phyloP scores from a whole-genome alignment of 2,329 filamentous ascomycete species.

The Botryotinia narcissicola region DNA sequence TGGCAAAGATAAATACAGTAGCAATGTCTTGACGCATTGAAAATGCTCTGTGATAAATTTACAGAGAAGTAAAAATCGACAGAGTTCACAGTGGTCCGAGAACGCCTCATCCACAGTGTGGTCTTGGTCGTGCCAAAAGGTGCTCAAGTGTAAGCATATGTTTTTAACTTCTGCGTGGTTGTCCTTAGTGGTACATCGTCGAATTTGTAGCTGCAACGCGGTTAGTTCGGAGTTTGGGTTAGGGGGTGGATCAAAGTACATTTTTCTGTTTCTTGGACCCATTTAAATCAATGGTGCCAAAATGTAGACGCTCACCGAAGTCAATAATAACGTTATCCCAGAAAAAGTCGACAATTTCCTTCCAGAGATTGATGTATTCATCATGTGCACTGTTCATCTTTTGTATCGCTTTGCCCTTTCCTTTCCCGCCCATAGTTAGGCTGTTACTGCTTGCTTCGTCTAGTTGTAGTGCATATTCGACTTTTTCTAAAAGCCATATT shows the following conservation, averaged over 20 bases:
- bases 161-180: background rate
- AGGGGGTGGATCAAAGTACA: background rate
- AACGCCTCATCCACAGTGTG: background rate
- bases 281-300: background rate
- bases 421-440: background rate
- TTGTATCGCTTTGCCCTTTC: background rate
- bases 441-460: background rate
- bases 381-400: background rate
- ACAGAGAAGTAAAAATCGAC: background rate
- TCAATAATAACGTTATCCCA: background rate
- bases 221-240: background rate
- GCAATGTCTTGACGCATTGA: background rate
- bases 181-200: background rate
- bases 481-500: background rate
- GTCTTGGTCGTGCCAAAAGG: background rate
- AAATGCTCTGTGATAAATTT: slow-evolving; percentile 5
- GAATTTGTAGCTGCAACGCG: background rate
- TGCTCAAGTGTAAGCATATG: background rate
- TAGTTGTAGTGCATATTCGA: background rate
- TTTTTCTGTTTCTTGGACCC: background rate
- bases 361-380: background rate
- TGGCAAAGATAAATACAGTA: background rate
- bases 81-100: slow-evolving; percentile 4
- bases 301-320: background rate
- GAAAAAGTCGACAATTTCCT: background rate